Base-by-base conservation (phyloP, 2,329 filamentous ascomycete species). In the Aspergillus sp. region DNA sequence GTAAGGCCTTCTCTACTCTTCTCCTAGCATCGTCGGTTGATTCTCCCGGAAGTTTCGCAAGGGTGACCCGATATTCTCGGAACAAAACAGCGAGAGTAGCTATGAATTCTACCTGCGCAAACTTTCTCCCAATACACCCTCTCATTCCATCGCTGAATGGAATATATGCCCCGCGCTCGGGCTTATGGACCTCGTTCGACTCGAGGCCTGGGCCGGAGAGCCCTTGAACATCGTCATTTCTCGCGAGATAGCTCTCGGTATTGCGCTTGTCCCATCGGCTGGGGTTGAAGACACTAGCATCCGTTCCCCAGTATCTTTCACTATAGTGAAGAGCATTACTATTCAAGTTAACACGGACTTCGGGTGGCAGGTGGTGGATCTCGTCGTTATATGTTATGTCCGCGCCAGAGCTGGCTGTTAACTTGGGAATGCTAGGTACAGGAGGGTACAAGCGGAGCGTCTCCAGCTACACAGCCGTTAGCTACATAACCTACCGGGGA, bases 361-460 rank as follows among this genome's bases (percentile, higher is more conserved):
- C 56, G n/a, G 1, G 61, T 58, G 7, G 63, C 63, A 5, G 68
- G 18, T 3, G 45, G n/a, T 22, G 66, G 55, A 9, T 55, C 55
- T 41, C 56, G 55, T 9, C 48, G 56, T 2, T 62, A 9, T 61
- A 55, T 17, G 42, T 49, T 30, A 68, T 56, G 30, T 44, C 15
- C 57, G 57, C 51, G 58, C 30, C 9, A 55, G 41, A 12, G 59
- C n/a, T 9, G n/a, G 54, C 59, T 7, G 71, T 75, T 39, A 62
- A 65, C 63, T 72, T 73, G 7, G 65, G 62, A 15, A 73, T 51
- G 2, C 59, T 58, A 2, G 63, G 50, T 3, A 78, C 68, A 0
- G 74, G 72, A 0, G 69, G 67, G 50, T 76, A 79, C 0, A 80
- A 66, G 5, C 77, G 76, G 5, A 80, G 56, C 1, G 74, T 77